phyloP scores from a whole-genome alignment of 1,139 yeast species.

The Zygotorulaspora mrakii region DNA sequence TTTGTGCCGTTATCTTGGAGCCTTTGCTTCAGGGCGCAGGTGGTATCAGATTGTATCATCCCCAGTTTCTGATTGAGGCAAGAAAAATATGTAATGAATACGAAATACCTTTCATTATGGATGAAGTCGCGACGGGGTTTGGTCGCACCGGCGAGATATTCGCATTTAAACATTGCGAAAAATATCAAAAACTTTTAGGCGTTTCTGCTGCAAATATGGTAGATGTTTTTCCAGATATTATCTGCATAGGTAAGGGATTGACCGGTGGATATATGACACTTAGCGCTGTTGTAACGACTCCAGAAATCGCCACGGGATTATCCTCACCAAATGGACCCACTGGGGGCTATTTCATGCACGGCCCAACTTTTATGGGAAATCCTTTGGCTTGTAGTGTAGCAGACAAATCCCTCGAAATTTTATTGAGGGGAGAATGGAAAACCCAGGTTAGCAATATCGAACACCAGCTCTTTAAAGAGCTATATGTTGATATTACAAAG shows the following conservation, averaged over 20 bases:
- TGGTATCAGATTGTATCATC: constrained; percentile 37
- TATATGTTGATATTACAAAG: constrained; percentile 16
- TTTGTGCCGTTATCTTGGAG: constrained; percentile 39
- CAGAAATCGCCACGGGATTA: constrained; percentile 19
- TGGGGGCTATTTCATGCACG: constrained; percentile 34
- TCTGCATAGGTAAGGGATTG: constrained; percentile 35
- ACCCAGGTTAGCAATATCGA: constrained; percentile 27
- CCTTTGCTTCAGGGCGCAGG: constrained; percentile 42
- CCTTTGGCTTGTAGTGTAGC: constrained; percentile 40
- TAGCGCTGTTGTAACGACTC: constrained; percentile 34
- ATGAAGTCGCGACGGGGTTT: constrained; percentile 39
- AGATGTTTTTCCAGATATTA: constrained; percentile 36
- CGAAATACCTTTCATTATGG: constrained; percentile 36
- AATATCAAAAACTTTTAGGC: constrained; percentile 16
- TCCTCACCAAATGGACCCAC: constrained; percentile 19
- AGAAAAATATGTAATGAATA: constrained; percentile 35
- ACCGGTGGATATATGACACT: constrained; percentile 37
- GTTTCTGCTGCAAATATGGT: constrained; percentile 16
- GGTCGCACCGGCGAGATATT: constrained; percentile 38
- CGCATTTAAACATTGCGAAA: constrained; percentile 30
- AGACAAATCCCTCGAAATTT: constrained; percentile 34
- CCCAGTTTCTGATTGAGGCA: constrained; percentile 34
- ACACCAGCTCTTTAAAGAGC: constrained; percentile 23
- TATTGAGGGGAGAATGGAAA: constrained; percentile 30
- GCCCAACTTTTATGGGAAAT: constrained; percentile 41